Percentiles rank a stretch among this genome's conserved stretches.
phyloP scores from a whole-genome alignment of 2,329 filamentous ascomycete genomes.

The Hypoxylon sp. region DNA sequence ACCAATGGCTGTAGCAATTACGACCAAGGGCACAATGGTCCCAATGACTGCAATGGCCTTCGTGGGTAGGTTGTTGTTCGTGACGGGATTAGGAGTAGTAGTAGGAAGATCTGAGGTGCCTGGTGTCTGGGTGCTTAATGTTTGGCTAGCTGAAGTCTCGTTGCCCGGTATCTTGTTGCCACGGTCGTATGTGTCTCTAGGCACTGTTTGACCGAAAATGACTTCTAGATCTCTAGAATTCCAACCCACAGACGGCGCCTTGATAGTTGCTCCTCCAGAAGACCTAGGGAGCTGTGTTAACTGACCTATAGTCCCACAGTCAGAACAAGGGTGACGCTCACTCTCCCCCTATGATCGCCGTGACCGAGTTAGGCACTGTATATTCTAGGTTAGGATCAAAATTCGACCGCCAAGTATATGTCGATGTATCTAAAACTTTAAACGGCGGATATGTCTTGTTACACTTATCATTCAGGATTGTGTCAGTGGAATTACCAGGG shows the following conservation, averaged over 20 bases:
- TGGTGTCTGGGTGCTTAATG: background rate
- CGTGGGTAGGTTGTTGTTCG: background rate
- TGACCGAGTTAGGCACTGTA: constrained; percentile 37
- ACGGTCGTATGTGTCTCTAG: constrained; percentile 21
- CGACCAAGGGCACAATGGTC: background rate
- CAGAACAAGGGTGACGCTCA: constrained; percentile 21
- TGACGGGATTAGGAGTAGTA: background rate
- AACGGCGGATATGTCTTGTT: constrained; percentile 41
- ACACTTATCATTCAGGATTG: constrained; percentile 15
- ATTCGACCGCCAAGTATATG: constrained; percentile 36
- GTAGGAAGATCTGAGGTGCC: background rate
- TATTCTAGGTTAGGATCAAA: constrained; percentile 37
- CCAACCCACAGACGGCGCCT: constrained; percentile 26
- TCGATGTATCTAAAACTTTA: constrained; percentile 42
- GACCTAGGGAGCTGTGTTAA: constrained; percentile 25
- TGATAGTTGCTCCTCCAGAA: constrained; percentile 32
- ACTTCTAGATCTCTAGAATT: constrained; percentile 25
- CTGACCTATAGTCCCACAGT: background rate
- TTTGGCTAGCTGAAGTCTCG: background rate
- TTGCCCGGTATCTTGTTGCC: background rate
- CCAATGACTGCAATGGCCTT: constrained; percentile 13
- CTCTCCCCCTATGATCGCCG: constrained; percentile 40
- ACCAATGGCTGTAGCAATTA: background rate
- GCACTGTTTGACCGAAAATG: constrained; percentile 38
- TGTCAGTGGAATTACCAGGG: background rate